These are phyloP conservation scores for Gossypium raimondii DNA, from an alignment of 345 rosid species.

Conservation along the genomic window DNA sequence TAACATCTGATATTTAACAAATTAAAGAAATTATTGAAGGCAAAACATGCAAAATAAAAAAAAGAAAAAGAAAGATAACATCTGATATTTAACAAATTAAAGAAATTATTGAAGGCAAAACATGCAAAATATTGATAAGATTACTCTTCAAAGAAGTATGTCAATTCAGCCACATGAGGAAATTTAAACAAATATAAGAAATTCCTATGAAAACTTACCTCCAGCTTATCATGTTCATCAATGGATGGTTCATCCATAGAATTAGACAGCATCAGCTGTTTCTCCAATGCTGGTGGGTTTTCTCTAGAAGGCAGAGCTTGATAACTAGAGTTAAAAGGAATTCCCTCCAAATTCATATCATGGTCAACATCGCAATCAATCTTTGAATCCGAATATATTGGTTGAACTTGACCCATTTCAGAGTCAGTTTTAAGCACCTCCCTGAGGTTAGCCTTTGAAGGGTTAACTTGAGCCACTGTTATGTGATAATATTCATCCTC, in stretches of 20 bases:
- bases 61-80: background rate
- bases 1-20: background rate
- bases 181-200: background rate
- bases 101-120: background rate
- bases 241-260: background rate
- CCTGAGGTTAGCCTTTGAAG: slow-evolving; percentile 36
- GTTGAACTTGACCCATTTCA: slow-evolving; percentile 32
- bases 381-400: slow-evolving; percentile 27
- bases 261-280: background rate
- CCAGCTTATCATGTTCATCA: background rate
- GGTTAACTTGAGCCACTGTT: slow-evolving; percentile 15
- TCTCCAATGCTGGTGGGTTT: background rate
- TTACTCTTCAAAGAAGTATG: background rate
- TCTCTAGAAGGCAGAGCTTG: slow-evolving; percentile 1
- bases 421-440: slow-evolving; percentile 33
- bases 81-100: background rate
- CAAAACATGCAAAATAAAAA: background rate
- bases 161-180: background rate
- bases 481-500: background rate
- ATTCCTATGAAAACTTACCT: background rate
- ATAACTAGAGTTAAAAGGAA: slow-evolving; percentile 17
- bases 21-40: background rate
- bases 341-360: slow-evolving; percentile 36
- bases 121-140: background rate
- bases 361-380: slow-evolving; percentile 26